These are phyloP conservation scores for Pichia cabralensis DNA, from an alignment of 805 yeast species.

Conservation along the genomic window DNA sequence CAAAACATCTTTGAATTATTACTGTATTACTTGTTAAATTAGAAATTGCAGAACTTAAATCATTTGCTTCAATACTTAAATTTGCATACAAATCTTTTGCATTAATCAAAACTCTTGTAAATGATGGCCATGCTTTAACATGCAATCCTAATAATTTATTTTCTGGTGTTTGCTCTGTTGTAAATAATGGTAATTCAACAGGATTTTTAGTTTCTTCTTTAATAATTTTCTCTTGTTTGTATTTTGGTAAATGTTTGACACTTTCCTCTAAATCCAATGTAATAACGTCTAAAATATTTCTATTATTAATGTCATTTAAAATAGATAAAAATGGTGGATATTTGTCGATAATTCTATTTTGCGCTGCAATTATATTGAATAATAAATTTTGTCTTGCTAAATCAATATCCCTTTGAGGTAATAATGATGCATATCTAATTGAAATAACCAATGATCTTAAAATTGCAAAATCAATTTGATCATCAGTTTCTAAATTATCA, in stretches of 20 bases:
- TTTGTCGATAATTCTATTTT: constrained; percentile 15
- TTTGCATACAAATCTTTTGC: constrained; percentile 20
- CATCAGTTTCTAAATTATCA: constrained; percentile 4
- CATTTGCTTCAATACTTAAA: constrained; percentile 18
- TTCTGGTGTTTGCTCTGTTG: constrained; percentile 16
- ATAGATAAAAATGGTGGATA: constrained; percentile 20
- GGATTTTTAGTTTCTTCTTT: constrained; percentile 12
- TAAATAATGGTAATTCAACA: constrained; percentile 14
- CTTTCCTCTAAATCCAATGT: constrained; percentile 9
- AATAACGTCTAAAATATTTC: constrained; percentile 9
- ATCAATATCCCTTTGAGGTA: constrained; percentile 13
- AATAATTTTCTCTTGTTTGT: constrained; percentile 5
- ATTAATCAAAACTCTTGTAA: constrained; percentile 15
- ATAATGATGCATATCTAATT: constrained; percentile 17
- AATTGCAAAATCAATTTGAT: constrained; percentile 12
- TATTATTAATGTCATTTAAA: constrained; percentile 12
- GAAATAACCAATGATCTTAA: constrained; percentile 15
- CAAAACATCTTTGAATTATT: constrained; percentile 13
- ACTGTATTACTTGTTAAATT: constrained; percentile 11
- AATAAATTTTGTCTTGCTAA: constrained; percentile 17
- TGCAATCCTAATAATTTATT: constrained; percentile 14
- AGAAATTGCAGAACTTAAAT: constrained; percentile 15
- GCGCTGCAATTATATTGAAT: constrained; percentile 17
- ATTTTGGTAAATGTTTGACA: constrained; percentile 2
- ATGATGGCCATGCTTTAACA: constrained; percentile 22